These are phyloP conservation scores for Boechera retrofracta DNA, from an alignment of 345 rosid species.

Conservation along the genomic window DNA sequence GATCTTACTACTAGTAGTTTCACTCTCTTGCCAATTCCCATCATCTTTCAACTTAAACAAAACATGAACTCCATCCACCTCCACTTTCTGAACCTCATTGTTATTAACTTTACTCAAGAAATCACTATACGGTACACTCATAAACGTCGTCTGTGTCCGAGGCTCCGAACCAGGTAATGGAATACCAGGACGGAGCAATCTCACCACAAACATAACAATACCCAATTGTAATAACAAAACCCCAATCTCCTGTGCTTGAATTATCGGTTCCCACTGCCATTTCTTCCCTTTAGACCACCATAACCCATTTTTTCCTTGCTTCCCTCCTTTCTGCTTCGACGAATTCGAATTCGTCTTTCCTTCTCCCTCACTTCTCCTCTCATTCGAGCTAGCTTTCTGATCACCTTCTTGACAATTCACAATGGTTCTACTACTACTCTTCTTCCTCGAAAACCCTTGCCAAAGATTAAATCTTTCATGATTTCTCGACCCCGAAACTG, in stretches of 20 bases:
- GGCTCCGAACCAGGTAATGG: constrained; percentile 90
- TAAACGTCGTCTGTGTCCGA: constrained; percentile 59
- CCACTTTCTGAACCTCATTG: constrained; percentile 84
- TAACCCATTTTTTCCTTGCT: constrained; percentile 54
- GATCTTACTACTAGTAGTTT: constrained; percentile 44
- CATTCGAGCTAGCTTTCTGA: constrained; percentile 48
- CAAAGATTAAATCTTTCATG: constrained; percentile 42
- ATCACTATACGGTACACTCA: constrained; percentile 88
- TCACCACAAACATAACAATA: constrained; percentile 78
- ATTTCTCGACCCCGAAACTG: constrained; percentile 15
- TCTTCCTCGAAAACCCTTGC: constrained; percentile 45
- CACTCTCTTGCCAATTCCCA: constrained; percentile 51
- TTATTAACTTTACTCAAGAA: constrained; percentile 73
- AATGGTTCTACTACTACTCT: constrained; percentile 38
- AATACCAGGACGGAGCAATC: constrained; percentile 83
- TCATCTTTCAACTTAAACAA: constrained; percentile 81
- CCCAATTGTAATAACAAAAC: constrained; percentile 81
- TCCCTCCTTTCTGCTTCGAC: constrained; percentile 60
- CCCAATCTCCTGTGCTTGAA: constrained; percentile 78
- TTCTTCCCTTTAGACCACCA: constrained; percentile 78
- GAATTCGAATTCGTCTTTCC: constrained; percentile 42
- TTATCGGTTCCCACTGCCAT: constrained; percentile 84
- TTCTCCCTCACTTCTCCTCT: constrained; percentile 45
- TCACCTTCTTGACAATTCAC: constrained; percentile 78
- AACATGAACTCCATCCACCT: constrained; percentile 84